Evolutionary conservation across 768 basidiomycete genomes (phyloP).

Genomic region (Boletus reticuloceps): DNA sequence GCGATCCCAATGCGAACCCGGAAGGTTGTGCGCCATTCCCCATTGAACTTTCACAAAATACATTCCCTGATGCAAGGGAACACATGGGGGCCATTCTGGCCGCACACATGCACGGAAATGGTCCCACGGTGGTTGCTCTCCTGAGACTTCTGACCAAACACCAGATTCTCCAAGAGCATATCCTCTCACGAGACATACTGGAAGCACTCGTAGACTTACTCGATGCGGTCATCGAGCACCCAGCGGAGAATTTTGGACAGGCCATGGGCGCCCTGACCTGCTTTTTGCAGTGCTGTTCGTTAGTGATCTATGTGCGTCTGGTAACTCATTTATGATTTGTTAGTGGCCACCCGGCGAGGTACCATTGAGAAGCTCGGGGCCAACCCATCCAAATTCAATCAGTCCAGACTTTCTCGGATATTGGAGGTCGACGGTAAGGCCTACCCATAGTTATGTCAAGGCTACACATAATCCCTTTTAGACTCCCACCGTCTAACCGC

Average conservation of each 20-base stretch:
- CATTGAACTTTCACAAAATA: background rate
- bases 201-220: slow-evolving; percentile 10
- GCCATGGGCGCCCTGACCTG: slow-evolving; percentile 22
- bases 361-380: slow-evolving; percentile 7
- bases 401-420: slow-evolving; percentile 11
- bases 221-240: slow-evolving; percentile 1
- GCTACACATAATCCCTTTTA: background rate
- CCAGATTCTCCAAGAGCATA: slow-evolving; percentile 7
- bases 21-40: background rate
- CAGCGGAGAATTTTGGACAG: slow-evolving; percentile 9
- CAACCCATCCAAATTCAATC: background rate
- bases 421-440: slow-evolving; percentile 12
- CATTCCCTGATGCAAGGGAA: slow-evolving; percentile 12
- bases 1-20: background rate
- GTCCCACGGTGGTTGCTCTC: slow-evolving; percentile 17
- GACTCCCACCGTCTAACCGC: slow-evolving; percentile 9
- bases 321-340: background rate
- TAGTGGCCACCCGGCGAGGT: slow-evolving; percentile 9
- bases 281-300: slow-evolving; percentile 18
- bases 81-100: slow-evolving; percentile 8
- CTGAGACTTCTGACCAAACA: slow-evolving; percentile 21
- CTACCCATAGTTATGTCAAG: background rate
- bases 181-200: slow-evolving; percentile 17
- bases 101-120: slow-evolving; percentile 14
- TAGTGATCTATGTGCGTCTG: background rate